Percentiles rank a stretch among this genome's conserved stretches.
phyloP scores from a whole-genome alignment of 208 protist species.

The Jaenimonas drosophilae region DNA sequence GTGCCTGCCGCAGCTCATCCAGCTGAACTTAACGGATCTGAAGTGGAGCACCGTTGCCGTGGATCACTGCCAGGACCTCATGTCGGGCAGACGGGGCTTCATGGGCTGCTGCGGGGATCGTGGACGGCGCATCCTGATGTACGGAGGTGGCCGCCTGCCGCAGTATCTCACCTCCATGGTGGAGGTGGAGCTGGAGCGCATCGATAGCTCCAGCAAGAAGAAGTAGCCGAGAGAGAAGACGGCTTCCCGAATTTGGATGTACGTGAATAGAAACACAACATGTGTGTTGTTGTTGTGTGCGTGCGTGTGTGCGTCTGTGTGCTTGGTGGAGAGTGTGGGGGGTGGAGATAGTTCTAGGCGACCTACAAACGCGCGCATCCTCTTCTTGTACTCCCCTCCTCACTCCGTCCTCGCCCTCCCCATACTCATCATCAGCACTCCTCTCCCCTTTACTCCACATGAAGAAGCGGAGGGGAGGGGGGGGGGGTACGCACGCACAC shows the following conservation, averaged over 20 bases:
- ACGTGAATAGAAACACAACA: too few relatives aligned
- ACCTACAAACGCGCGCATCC: too few relatives aligned
- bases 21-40: conserved; percentile 20
- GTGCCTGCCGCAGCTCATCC: conserved; percentile 19
- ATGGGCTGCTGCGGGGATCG: conserved; percentile 18
- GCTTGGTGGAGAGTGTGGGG: too few relatives aligned
- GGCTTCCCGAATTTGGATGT: too few relatives aligned
- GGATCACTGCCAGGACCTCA: conserved; percentile 8
- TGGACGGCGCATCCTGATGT: conserved; percentile 17
- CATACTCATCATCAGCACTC: too few relatives aligned
- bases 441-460: too few relatives aligned
- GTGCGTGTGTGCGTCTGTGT: conserved; percentile 3
- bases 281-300: conserved; percentile 1
- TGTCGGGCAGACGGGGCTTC: conserved; percentile 12
- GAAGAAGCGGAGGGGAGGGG: too few relatives aligned
- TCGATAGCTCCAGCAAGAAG: conserved; percentile 13
- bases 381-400: too few relatives aligned
- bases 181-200: conserved; percentile 27
- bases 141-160: conserved; percentile 16
- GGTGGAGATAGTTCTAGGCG: too few relatives aligned
- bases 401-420: too few relatives aligned
- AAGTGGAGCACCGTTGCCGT: conserved; percentile 22
- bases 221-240: too few relatives aligned
- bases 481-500: too few relatives aligned
- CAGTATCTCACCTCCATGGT: conserved; percentile 13